Evolutionary conservation across 2,329 filamentous ascomycete species (phyloP).

Genomic region (Teratosphaeria destructans): DNA sequence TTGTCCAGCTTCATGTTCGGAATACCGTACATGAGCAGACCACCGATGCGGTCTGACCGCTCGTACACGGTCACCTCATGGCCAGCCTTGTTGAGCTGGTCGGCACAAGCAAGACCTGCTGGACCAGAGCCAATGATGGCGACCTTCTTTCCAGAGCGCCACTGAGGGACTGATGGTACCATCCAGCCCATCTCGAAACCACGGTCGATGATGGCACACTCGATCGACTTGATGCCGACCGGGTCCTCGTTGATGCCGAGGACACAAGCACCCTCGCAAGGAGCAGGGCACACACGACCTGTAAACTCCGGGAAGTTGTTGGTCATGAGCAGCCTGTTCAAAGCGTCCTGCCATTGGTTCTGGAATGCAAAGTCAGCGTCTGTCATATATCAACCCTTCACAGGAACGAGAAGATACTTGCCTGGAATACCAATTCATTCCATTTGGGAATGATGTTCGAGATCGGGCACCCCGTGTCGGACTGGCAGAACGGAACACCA

Average conservation of each 20-base stretch:
- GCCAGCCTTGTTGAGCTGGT: constrained; percentile 88
- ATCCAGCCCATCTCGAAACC: constrained; percentile 99
- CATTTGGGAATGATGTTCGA: constrained; percentile 97
- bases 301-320: constrained; percentile 99
- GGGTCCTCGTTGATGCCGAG: constrained; percentile 94
- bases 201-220: constrained; percentile 94
- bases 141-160: constrained; percentile 77
- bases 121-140: constrained; percentile 88
- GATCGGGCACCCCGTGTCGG: constrained; percentile 89
- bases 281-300: constrained; percentile 89
- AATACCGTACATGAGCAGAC: constrained; percentile 95
- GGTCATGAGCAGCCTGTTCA: constrained; percentile 86
- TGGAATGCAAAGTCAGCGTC: constrained; percentile 17
- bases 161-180: constrained; percentile 66
- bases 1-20: constrained; percentile 99
- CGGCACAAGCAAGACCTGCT: constrained; percentile 77
- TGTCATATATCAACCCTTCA: constrained; percentile 12
- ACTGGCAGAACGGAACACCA: constrained; percentile 96
- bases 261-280: constrained; percentile 92
- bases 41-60: constrained; percentile 80
- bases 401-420: neutral
- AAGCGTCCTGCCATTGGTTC: constrained; percentile 78
- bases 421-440: constrained; percentile 60
- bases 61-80: constrained; percentile 86
- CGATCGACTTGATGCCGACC: constrained; percentile 96